Conservation (phyloP, 768 basidiomycete species). For the Agaricus bisporus region DNA sequence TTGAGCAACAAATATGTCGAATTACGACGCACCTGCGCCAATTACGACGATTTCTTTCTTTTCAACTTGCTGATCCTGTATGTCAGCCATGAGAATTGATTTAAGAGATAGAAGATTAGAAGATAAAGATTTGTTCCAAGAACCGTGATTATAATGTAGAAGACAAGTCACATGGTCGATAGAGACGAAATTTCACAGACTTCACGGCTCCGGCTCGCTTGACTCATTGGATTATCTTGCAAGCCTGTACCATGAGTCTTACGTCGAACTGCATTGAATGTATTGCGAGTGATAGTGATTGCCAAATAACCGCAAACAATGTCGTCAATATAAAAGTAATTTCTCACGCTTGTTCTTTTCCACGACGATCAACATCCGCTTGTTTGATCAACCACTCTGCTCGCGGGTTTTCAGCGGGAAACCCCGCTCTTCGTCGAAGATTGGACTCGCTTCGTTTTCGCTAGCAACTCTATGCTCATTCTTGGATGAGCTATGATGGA, state of each 20-base stretch:
- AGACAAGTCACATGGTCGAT: background rate
- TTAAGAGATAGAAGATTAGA: background rate
- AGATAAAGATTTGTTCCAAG: background rate
- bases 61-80: background rate
- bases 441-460: conserved; percentile 59
- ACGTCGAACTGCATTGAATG: too few species aligned
- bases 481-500: conserved; percentile 46
- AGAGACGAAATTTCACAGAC: background rate
- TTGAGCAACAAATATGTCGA: background rate
- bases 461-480: conserved; percentile 62
- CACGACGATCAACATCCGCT: conserved; percentile 6
- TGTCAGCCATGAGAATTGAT: background rate
- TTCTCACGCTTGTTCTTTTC: background rate
- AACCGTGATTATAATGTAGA: background rate
- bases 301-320: conserved; percentile 3
- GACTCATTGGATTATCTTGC: too few species aligned
- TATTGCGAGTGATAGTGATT: too few species aligned
- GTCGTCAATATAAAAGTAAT: background rate
- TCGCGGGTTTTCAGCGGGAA: background rate
- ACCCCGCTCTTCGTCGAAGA: conserved; percentile 37
- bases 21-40: conserved; percentile 15
- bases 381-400: background rate
- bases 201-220: too few species aligned
- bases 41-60: conserved; percentile 33
- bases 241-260: too few species aligned